Base-by-base conservation (phyloP, 495 filamentous ascomycete genomes). In the Hypoxylon lienhwacheense region DNA sequence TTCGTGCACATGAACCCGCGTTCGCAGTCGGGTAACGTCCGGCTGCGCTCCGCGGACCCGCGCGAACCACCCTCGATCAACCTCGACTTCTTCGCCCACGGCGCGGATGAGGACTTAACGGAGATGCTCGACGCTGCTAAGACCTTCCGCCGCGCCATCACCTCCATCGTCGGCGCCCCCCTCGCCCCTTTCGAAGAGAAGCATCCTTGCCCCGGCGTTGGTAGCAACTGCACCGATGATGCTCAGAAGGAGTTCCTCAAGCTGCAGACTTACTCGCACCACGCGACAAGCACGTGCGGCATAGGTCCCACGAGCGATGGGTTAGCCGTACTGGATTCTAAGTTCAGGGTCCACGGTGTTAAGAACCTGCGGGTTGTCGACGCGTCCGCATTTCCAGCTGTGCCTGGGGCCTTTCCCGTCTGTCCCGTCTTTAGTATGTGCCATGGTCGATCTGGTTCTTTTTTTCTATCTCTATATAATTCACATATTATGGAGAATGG, bases 401-500 rank as follows among this genome's bases (percentile, higher is more conserved):
- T 79, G n/a, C 78, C 77, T 0, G 84, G 84, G 0, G 77, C 75
- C n/a, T 86, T 82, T 33, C 77, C 81, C n/a, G 73, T 73, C 16
- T 64, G 80, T 31, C 75, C 83, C 3, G 82, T 81, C 1, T 85
- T 85, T 61, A 83, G 37, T 41, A 41, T 24, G 37, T 40, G 4
- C 8, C 24, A 5, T 26, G 24, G 24, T 26, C 24, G 5, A 8
- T 8, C 24, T 26, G 8, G 1, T n/a, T n/a, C 16, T 16, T 8
- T 36, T 36, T 36, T 2, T n/a, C n/a, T n/a, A n/a, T n/a, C n/a
- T n/a, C n/a, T n/a, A n/a, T n/a, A 2, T 17, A n/a, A 0, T 2
- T 40, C n/a, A 22, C 16, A 21, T 10, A 4, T 5, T 8, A 7
- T 7, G 15, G 17, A 12, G n/a, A n/a, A 8, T 21, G 16, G 37